Percentiles rank a stretch among this genome's conserved stretches.
Conservation (phyloP, 441 rosid genomes). For the Adansonia madagascariensis region DNA sequence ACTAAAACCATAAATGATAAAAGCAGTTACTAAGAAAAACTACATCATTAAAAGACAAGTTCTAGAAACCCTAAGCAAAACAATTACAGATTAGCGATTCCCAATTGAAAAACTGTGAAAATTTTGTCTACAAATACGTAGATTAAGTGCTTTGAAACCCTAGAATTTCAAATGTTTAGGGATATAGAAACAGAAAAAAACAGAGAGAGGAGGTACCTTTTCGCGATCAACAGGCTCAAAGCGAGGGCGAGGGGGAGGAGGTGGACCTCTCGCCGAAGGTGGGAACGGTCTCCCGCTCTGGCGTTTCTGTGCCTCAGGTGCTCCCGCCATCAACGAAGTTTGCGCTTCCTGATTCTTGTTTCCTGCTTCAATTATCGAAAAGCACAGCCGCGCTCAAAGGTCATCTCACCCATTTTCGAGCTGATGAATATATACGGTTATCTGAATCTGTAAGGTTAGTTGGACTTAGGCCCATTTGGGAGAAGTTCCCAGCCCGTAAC, state of each 20-base stretch:
- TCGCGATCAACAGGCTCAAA: conserved; percentile 83
- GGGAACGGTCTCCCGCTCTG: conserved; percentile 63
- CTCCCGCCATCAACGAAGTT: conserved; percentile 51
- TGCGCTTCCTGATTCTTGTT: background rate
- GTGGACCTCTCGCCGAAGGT: conserved; percentile 57
- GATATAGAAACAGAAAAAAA: background rate
- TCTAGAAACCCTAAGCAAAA: conserved; percentile 27
- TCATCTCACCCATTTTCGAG: background rate
- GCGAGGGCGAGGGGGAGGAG: conserved; percentile 65
- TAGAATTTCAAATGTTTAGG: background rate
- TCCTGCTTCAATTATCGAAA: background rate
- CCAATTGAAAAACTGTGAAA: background rate
- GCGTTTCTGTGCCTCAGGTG: conserved; percentile 57
- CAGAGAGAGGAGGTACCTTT: conserved; percentile 47
- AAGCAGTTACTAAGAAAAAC: background rate
- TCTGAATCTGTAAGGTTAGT: background rate
- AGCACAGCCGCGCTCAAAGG: background rate
- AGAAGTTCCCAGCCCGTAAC: background rate
- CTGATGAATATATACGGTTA: background rate
- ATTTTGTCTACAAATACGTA: background rate
- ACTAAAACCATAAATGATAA: background rate
- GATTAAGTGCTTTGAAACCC: conserved; percentile 20
- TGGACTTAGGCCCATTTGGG: background rate
- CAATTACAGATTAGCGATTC: background rate
- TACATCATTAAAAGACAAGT: conserved; percentile 3